Base-by-base conservation (phyloP, 805 yeast genomes). In the Candida verbasci region DNA sequence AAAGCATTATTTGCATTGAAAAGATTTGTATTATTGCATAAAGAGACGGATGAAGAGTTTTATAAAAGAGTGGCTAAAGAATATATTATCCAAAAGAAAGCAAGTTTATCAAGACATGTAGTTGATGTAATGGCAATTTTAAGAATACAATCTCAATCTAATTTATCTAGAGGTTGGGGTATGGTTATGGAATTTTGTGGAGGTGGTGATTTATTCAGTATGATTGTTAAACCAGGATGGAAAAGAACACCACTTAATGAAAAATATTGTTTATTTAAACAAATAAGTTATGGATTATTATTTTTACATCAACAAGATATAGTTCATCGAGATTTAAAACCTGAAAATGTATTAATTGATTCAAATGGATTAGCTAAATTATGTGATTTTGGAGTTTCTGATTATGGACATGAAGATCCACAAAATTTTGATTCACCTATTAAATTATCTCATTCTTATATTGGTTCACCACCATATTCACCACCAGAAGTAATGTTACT, bases 401-500 rank as follows among this genome's bases (percentile, higher is more conserved):
- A 74, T 35, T 74, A 74, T 52, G 84, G 80, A 12, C 81, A 78
- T 53, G 71, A 59, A 35, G 64, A 55, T 15, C 74, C 74, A 1
- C 71, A 74, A 1, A 75, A 82, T 55, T 59, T 72, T 15, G 46
- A 55, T 0, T 66, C 76, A 17, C 62, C 65, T 3, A 43, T 72
- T 9, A 58, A 57, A 34, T 31, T 49, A 22, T 57, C 71, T 46
- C 62, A 70, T 28, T 62, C 76, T 2, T 72, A 73, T 53, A 82
- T 82, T 29, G 93, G 94, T 2, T 82, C 89, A 1, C 86, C 93
- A 3, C 93, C 93, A 1, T 84, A 82, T 55, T 76, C 82, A 9
- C 78, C 91, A 4, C 93, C 94, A 1, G 93, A 84, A 56, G 85
- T 82, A 11, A 72, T 78, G 74, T 53, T 60, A 18, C 62, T 74